Percentiles rank a stretch among this genome's conserved stretches.
Conservation (phyloP, 352 stramenopile genomes). For the Proteromonas lacertae region DNA sequence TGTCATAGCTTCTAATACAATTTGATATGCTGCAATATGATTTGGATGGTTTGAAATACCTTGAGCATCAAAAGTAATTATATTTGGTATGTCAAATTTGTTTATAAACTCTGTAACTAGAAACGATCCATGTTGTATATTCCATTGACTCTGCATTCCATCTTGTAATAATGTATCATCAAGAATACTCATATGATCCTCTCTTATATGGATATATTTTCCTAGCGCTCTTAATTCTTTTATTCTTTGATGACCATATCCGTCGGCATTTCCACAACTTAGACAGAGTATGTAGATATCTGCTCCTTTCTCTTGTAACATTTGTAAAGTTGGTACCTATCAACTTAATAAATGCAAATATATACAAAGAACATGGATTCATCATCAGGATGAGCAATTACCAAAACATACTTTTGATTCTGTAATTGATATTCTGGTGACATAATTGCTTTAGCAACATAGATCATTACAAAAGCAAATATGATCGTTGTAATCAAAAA, state of each 20-base stretch:
- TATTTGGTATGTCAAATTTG: slow-evolving; percentile 10
- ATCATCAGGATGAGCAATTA: slow-evolving; percentile 53
- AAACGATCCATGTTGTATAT: slow-evolving; percentile 16
- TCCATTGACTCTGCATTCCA: slow-evolving; percentile 28
- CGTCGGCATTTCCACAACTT: slow-evolving; percentile 25
- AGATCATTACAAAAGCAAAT: too few species aligned
- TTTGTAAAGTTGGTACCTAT: too few species aligned
- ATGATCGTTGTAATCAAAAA: too few species aligned
- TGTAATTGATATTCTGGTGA: too few species aligned
- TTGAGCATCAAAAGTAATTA: slow-evolving; percentile 47
- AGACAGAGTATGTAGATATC: slow-evolving; percentile 1
- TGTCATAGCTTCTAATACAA: slow-evolving; percentile 17
- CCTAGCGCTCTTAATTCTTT: slow-evolving; percentile 22
- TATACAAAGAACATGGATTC: slow-evolving; percentile 61
- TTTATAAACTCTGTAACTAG: slow-evolving; percentile 21
- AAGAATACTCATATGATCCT: slow-evolving; percentile 17
- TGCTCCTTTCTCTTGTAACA: slow-evolving; percentile 2
- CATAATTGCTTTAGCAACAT: too few species aligned
- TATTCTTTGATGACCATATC: slow-evolving; percentile 21
- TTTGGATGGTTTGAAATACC: slow-evolving; percentile 40
- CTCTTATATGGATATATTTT: slow-evolving; percentile 16
- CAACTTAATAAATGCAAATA: slow-evolving; percentile 17
- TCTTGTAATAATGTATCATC: slow-evolving; percentile 37
- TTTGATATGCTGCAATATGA: slow-evolving; percentile 26
- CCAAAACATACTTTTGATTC: slow-evolving; percentile 10